Percentiles rank a stretch among this genome's conserved stretches.
Conservation (phyloP, 108 stramenopile genomes). For the Stephanodiscus triporus region DNA sequence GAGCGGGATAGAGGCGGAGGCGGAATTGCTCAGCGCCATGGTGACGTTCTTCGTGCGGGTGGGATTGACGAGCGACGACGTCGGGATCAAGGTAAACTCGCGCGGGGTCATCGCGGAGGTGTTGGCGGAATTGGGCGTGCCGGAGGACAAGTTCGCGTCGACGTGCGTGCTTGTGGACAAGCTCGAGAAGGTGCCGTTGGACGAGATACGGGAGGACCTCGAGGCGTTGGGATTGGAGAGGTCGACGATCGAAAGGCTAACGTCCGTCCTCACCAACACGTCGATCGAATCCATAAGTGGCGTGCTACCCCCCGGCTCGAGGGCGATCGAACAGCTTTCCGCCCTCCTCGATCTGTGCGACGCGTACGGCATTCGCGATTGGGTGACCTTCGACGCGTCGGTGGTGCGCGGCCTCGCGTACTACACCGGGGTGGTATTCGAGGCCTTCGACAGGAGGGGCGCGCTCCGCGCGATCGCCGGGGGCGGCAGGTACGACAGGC, state of each 20-base stretch:
- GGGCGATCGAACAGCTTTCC: slow-evolving; percentile 84
- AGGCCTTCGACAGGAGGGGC: slow-evolving; percentile 96
- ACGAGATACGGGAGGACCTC: slow-evolving; percentile 90
- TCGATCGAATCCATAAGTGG: slow-evolving; percentile 81
- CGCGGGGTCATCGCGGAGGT: slow-evolving; percentile 91
- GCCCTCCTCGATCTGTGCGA: slow-evolving; percentile 79
- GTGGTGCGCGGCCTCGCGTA: slow-evolving; percentile 97
- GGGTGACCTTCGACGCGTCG: slow-evolving; percentile 95
- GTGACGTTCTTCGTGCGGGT: slow-evolving; percentile 88
- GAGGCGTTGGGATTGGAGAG: slow-evolving; percentile 86
- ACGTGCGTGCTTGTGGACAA: slow-evolving; percentile 98
- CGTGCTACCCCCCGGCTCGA: slow-evolving; percentile 82
- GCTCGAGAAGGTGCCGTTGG: slow-evolving; percentile 95
- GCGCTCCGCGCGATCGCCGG: slow-evolving; percentile 97
- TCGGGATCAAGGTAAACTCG: slow-evolving; percentile 97
- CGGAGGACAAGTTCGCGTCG: slow-evolving; percentile 91
- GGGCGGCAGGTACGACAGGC: slow-evolving; percentile 96
- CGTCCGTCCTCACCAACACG: slow-evolving; percentile 82
- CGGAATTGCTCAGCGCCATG: slow-evolving; percentile 93
- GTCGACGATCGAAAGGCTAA: slow-evolving; percentile 80
- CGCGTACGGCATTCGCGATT: slow-evolving; percentile 89
- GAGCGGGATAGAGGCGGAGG: slow-evolving; percentile 91
- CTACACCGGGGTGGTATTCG: slow-evolving; percentile 98
- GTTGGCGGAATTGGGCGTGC: slow-evolving; percentile 87
- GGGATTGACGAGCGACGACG: slow-evolving; percentile 89